phyloP scores from a whole-genome alignment of 108 stramenopile species.

The Ochromonas danica region DNA sequence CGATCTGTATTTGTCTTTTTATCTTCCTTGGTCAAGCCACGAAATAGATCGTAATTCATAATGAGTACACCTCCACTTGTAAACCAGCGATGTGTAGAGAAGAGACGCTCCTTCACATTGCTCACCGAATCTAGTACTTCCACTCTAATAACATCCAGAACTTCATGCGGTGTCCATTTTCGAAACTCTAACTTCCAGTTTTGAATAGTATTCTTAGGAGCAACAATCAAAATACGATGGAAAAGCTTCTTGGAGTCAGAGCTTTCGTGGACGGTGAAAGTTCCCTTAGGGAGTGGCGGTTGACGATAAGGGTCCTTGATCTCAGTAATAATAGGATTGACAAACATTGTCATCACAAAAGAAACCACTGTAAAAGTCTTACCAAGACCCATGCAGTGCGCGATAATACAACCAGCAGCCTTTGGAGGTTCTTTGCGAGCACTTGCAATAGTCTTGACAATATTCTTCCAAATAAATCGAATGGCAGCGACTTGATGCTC shows the following conservation, averaged over 20 bases:
- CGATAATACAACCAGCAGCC: conserved; percentile 45
- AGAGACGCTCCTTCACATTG: neutral
- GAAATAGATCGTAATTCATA: conserved; percentile 30
- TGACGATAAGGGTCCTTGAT: neutral
- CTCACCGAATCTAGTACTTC: neutral
- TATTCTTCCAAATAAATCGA: neutral
- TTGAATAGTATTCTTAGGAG: neutral
- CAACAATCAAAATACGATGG: conserved; percentile 21
- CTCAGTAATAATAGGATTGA: neutral
- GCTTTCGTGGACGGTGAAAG: neutral
- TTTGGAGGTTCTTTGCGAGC: neutral
- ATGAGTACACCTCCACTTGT: conserved; percentile 25
- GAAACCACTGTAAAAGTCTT: conserved; percentile 40
- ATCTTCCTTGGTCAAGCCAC: neutral
- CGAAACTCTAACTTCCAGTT: neutral
- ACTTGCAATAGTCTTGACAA: neutral
- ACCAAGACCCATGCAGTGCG: conserved; percentile 51
- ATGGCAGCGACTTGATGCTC: neutral
- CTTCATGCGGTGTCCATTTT: conserved; percentile 2
- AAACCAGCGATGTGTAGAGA: conserved; percentile 8
- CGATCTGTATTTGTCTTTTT: neutral
- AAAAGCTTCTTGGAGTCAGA: neutral
- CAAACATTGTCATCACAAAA: neutral
- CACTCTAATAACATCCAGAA: neutral
- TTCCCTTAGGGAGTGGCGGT: neutral